Base-by-base conservation (phyloP, 352 stramenopile species). In the Salisapilia sapeloensis region DNA sequence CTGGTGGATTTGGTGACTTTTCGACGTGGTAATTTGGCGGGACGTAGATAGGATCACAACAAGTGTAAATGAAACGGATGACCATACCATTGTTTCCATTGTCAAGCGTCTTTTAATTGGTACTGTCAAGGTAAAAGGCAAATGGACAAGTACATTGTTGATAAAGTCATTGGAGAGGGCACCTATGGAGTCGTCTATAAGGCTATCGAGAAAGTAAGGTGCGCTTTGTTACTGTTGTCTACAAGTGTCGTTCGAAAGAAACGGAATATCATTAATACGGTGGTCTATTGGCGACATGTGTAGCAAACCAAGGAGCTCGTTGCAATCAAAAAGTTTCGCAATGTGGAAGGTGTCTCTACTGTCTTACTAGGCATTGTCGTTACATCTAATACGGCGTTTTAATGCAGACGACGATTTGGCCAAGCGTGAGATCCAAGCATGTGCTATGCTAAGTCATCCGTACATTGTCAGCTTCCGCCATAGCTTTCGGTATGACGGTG, bases 251-350 rank as follows among this genome's bases (percentile, higher is more conserved):
- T 30, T 17, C 34, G 34, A 40, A n/a, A 28, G 24, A 9, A 28
- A 28, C 24, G n/a, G 9, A n/a, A 9, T 28, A 12, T 28, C 24
- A 28, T 12, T n/a, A n/a, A 28, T n/a, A n/a, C 24, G n/a, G 24
- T 28, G 24, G 9, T 28, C 24, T 36, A 29, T 21, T 15, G 21
- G n/a, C 18, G 19, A 15, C 22, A 11, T 19, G 20, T 33, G 11
- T 27, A 83, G 67, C 59, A 51, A 18, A 72, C 48, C 10, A 56
- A 61, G n/a, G 64, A 85, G 24, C 42, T 48, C 7, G 67, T 87
- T 14, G 72, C 69, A 16, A 85, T 87, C 38, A 86, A 86, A 42
- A 83, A 83, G 25, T 86, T 86, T 57, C 81, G 81, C 50, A 76
- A 48, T 10, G 46, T 58, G 13, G 45, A 47, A 30, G 70, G 66